Evolutionary conservation across 202 grass and related monocot genomes (phyloP), one percentile per base, ranked within the genome.

Genomic region (Setaria viridis): DNA sequence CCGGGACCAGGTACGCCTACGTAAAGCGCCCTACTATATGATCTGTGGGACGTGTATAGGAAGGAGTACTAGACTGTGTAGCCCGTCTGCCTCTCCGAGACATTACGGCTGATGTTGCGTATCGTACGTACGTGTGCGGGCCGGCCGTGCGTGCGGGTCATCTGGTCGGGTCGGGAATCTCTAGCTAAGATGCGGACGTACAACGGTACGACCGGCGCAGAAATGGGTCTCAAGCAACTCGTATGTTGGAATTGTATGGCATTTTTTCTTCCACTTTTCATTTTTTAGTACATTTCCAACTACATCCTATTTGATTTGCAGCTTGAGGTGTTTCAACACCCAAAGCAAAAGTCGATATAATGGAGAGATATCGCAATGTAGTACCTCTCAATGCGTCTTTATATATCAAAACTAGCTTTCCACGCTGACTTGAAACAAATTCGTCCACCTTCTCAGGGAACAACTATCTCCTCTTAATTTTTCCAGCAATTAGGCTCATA

Each of bases 21-120:
- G n/a, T 71, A 71, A 71, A 48, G 68, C 59, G 59, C 21, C 58
- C 39, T 41, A 41, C 35, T 41, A 41, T 41, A 41, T 41, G 39
- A 25, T 25, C 25, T 25, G 25, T 25, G 25, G 25, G 25, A 25
- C 25, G 39, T 41, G 2, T 41, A 5, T 41, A 35, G 34, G 39
- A 5, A 41, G 39, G 39, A 41, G 39, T 41, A 41, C 39, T 41
- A 41, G 39, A 41, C 39, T 41, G 39, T 41, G 25, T 41, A 2
- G 43, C 41, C 9, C 20, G 20, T 58, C 55, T 41, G 57, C 20
- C 34, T 66, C 76, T 12, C n/a, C 7, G 39, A 0, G 58, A 78
- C 32, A 46, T 65, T 79, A 79, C 60, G 17, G 46, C 30, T 67
- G 77, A 53, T 51, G 62, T 7, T 35, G 45, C 29, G 60, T 79